Percentiles rank a stretch among this genome's conserved stretches.
phyloP scores from a whole-genome alignment of 108 stramenopile genomes.

The Epipyxis sp. region DNA sequence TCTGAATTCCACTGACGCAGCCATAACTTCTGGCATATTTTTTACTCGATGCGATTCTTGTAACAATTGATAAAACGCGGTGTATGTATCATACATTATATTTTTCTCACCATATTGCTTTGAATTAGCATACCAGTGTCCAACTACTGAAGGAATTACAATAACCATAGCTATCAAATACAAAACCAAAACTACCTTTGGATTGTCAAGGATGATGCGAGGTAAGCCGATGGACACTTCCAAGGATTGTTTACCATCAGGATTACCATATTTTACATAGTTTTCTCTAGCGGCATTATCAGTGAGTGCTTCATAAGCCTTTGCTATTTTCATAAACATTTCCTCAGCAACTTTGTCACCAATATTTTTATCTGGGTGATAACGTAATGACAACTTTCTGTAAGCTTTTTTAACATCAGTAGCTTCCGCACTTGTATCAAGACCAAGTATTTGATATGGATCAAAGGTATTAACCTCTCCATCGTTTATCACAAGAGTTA shows the following conservation, averaged over 20 bases:
- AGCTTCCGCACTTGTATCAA: conserved; percentile 67
- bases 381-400: conserved; percentile 76
- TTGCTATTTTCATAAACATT: conserved; percentile 61
- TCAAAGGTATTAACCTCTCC: conserved; percentile 88
- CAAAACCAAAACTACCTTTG: conserved; percentile 80
- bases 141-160: conserved; percentile 80
- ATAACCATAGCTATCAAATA: conserved; percentile 95
- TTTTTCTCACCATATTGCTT: conserved; percentile 93
- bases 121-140: conserved; percentile 86
- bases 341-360: conserved; percentile 80
- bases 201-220: conserved; percentile 79
- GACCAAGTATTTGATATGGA: conserved; percentile 77
- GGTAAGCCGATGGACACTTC: conserved; percentile 94
- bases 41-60: conserved; percentile 69
- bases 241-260: conserved; percentile 94
- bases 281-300: conserved; percentile 51
- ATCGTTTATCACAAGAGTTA: conserved; percentile 62
- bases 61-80: conserved; percentile 82
- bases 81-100: conserved; percentile 95
- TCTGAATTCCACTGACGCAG: conserved; percentile 79
- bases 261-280: conserved; percentile 58
- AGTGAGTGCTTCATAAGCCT: conserved; percentile 57
- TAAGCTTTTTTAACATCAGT: conserved; percentile 92
- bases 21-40: conserved; percentile 71
- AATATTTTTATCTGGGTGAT: conserved; percentile 92